Evolutionary conservation across 495 filamentous ascomycete genomes (phyloP).

Genomic region (Tetracladium setigerum): DNA sequence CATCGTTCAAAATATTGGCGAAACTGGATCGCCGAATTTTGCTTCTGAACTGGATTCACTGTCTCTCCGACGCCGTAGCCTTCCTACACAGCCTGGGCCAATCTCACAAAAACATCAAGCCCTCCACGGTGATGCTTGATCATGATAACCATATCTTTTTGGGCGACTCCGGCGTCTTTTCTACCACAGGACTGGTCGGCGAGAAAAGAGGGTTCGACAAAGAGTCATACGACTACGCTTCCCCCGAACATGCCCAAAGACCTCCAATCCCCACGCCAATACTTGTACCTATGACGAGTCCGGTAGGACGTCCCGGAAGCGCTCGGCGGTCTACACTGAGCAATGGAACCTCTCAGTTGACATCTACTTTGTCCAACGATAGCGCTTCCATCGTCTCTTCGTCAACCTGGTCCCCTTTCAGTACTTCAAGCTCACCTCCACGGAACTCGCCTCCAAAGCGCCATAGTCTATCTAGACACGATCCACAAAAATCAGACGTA

Average conservation of each 20-base stretch:
- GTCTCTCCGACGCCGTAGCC: slow-evolving; percentile 68
- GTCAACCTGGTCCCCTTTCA: neutral
- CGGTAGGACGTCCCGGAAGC: slow-evolving; percentile 28
- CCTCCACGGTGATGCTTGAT: slow-evolving; percentile 75
- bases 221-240: slow-evolving; percentile 81
- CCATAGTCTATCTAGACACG: slow-evolving; percentile 27
- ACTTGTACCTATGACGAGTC: slow-evolving; percentile 26
- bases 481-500: slow-evolving; percentile 55
- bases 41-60: slow-evolving; percentile 82
- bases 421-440: slow-evolving; percentile 1
- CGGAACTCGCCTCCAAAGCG: slow-evolving; percentile 4
- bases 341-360: neutral
- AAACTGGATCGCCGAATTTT: slow-evolving; percentile 63
- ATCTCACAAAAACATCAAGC: slow-evolving; percentile 72
- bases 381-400: neutral
- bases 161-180: slow-evolving; percentile 59
- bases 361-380: slow-evolving; percentile 4
- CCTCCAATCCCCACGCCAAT: slow-evolving; percentile 9
- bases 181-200: slow-evolving; percentile 40
- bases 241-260: slow-evolving; percentile 66
- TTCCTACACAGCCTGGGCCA: slow-evolving; percentile 69
- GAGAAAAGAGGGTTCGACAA: slow-evolving; percentile 50
- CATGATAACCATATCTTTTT: slow-evolving; percentile 63
- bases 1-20: slow-evolving; percentile 58
- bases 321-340: slow-evolving; percentile 14